Percentiles rank a stretch among this genome's conserved stretches.
Evolutionary conservation across 106 monocot genomes (phyloP).

Genomic region (Narthecium ossifragum): DNA sequence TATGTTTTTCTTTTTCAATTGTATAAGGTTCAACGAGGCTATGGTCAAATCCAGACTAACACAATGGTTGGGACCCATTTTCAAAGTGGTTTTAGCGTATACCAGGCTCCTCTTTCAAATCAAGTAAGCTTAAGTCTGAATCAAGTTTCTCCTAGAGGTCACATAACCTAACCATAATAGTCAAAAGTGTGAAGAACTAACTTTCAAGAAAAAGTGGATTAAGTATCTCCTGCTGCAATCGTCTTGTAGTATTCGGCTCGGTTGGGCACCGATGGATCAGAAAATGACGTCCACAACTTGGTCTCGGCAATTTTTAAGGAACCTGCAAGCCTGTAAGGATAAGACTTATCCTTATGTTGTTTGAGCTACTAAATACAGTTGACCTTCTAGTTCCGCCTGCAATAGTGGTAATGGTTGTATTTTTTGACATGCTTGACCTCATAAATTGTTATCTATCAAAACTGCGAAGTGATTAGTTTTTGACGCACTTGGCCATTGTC

Average conservation of each 20-base stretch:
- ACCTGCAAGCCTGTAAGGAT: slow-evolving; percentile 40
- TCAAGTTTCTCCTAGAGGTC: not conserved
- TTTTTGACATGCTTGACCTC: not conserved
- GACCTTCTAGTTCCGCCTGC: not conserved
- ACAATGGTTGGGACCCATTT: slow-evolving; percentile 6
- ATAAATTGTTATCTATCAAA: no score
- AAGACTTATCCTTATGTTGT: not conserved
- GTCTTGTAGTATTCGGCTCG: slow-evolving; percentile 17
- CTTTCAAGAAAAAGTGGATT: not conserved
- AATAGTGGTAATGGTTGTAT: not conserved
- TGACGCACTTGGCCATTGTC: not conserved
- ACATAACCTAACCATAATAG: not conserved
- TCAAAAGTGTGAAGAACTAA: not conserved
- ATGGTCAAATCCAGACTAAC: slow-evolving; percentile 15
- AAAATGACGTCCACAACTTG: slow-evolving; percentile 20
- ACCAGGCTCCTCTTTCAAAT: slow-evolving; percentile 18
- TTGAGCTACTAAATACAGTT: not conserved
- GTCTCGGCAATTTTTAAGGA: slow-evolving; percentile 35
- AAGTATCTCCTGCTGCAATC: not conserved
- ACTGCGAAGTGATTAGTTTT: no score
- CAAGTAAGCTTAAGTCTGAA: slow-evolving; percentile 31
- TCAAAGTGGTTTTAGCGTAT: slow-evolving; percentile 17
- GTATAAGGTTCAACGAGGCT: slow-evolving; percentile 15
- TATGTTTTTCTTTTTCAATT: not conserved
- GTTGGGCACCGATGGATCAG: slow-evolving; percentile 17